Base-by-base conservation (phyloP, 2,329 filamentous ascomycete species). In the Parasarocladium wereldwijsianum region DNA sequence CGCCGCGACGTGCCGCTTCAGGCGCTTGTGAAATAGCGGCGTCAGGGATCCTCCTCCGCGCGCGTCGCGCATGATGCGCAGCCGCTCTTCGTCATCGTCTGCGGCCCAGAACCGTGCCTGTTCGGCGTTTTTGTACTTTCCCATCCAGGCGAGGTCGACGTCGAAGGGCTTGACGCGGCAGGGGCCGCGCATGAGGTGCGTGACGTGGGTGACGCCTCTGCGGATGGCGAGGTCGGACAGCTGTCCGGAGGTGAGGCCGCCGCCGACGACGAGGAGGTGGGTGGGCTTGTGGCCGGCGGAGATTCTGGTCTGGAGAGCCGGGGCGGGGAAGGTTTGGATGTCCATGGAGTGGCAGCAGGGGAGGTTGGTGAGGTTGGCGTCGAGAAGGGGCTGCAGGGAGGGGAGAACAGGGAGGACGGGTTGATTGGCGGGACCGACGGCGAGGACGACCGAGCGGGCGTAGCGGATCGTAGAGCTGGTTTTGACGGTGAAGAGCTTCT, bases 31-130 rank as follows among this genome's bases (percentile, higher is more conserved):
- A 47, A 74, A 84, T 0, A 61, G 56, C 0, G 77, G 74, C 4
- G 74, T 84, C 38, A 86, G 70, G 48, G 76, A 84, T n/a, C 81
- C 81, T 3, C 82, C 82, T 11, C 76, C 73, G 6, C 79, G 64
- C 1, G 81, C 81, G 25, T 59, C 51, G 38, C 64, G 61, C 37
- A 81, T 64, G 50, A 81, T 77, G 20, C 72, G 61, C 17, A 75
- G 61, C 3, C 79, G 64, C 49, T 86, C 67, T 16, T 72, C 64
- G 35, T 83, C 75, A 5, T 67, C 70, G 40, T 85, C 78, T 4
- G 78, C 77, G 6, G 69, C 71, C 76, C 79, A 86, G 49, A 86
- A 90, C 1, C 65, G 64, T 1, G 80, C 75, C 45, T 86, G 79
- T 40, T 81, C 72, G 32, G 72, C 67, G 46, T 87, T 87, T 33